Conservation (phyloP, 2,329 filamentous ascomycete species). For the Ceratocystis albifundus region DNA sequence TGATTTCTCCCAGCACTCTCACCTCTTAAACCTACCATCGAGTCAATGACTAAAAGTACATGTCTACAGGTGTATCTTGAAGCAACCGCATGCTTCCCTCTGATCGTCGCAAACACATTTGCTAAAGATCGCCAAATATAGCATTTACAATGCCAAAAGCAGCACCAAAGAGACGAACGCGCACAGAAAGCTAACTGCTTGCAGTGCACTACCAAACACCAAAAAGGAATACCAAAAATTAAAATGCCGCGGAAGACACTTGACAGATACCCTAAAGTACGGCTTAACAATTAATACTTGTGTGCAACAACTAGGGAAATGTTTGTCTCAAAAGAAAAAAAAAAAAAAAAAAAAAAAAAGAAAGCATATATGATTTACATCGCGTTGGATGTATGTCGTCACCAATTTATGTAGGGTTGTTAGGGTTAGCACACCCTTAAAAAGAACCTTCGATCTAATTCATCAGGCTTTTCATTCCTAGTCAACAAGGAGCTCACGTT, state of each 20-base stretch:
- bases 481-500: background rate
- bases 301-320: background rate
- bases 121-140: constrained; percentile 39
- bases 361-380: background rate
- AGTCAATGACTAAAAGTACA: constrained; percentile 6
- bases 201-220: background rate
- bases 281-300: background rate
- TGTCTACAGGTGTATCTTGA: constrained; percentile 47
- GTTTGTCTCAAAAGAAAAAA: background rate
- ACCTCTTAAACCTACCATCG: background rate
- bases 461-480: constrained; percentile 1
- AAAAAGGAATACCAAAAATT: background rate
- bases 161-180: background rate
- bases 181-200: background rate
- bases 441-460: background rate
- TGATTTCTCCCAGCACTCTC: background rate
- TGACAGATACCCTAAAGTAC: constrained; percentile 7
- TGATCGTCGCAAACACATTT: constrained; percentile 57
- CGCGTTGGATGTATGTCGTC: background rate
- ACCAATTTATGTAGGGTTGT: constrained; percentile 2
- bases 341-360: no score
- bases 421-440: background rate
- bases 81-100: constrained; percentile 52
- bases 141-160: background rate
- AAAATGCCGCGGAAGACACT: background rate